phyloP scores from a whole-genome alignment of 192 early-diverging fungal genomes.

The Podila minutissima region DNA sequence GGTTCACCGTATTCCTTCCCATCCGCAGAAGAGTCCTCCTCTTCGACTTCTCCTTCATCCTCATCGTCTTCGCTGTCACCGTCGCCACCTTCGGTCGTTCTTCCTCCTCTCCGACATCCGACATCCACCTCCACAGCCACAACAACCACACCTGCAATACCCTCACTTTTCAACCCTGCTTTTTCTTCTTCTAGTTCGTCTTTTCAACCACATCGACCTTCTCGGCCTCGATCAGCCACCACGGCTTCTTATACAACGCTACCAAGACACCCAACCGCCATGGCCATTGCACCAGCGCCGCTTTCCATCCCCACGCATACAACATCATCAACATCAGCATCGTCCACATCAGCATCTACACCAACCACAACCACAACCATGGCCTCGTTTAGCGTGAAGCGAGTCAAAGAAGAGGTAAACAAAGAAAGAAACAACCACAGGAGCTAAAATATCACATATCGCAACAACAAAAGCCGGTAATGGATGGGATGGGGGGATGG shows the following conservation, averaged over 20 bases:
- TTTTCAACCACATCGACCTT: not conserved
- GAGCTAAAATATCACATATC: not conserved
- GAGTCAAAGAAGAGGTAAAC: constrained; percentile 29
- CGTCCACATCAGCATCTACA: not conserved
- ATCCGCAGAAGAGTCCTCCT: not conserved
- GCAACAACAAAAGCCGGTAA: not conserved
- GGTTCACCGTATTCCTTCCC: not conserved
- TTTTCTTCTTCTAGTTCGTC: not conserved
- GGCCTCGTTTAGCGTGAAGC: constrained; percentile 5
- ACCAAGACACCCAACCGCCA: not conserved
- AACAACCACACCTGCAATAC: not conserved
- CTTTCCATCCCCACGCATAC: not conserved
- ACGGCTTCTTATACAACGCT: not conserved
- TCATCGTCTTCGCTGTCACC: not conserved
- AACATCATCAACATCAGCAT: not conserved
- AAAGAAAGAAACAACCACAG: not conserved
- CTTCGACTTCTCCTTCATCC: not conserved
- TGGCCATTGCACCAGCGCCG: not conserved
- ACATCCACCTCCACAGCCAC: not conserved
- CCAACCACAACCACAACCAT: not conserved
- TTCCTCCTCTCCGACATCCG: not conserved
- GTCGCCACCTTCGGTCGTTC: not conserved
- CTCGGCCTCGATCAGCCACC: constrained; percentile 1
- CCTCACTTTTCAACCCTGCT: not conserved
- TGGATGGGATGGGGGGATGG: too few relatives aligned